Evolutionary conservation across 495 filamentous ascomycete species (phyloP).

Genomic region (Astrothelium macrocarpum): DNA sequence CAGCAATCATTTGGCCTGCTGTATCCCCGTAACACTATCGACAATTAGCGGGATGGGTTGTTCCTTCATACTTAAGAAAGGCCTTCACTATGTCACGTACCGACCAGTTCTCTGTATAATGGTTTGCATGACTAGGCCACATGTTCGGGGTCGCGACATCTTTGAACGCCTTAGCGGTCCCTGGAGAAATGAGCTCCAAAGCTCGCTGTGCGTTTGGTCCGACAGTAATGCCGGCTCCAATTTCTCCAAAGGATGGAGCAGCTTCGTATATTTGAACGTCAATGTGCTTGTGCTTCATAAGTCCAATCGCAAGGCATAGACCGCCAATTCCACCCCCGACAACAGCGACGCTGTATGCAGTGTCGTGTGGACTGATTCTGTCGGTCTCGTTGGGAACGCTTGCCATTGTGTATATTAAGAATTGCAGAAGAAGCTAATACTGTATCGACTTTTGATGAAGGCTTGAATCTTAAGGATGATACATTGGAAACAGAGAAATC

Average conservation of each 20-base stretch:
- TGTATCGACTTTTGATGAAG: neutral
- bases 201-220: slow-evolving; percentile 18
- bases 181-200: slow-evolving; percentile 24
- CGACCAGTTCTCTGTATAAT: neutral
- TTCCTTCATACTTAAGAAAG: neutral
- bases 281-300: slow-evolving; percentile 20
- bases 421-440: neutral
- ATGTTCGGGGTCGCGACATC: neutral
- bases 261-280: slow-evolving; percentile 6
- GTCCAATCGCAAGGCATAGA: slow-evolving; percentile 25
- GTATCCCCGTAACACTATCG: neutral
- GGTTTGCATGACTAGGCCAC: neutral
- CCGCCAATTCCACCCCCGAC: slow-evolving; percentile 27
- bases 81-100: neutral
- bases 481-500: neutral
- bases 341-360: slow-evolving; percentile 5
- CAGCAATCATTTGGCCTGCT: neutral
- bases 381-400: neutral
- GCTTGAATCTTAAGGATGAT: neutral
- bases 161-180: neutral
- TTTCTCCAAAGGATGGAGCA: slow-evolving; percentile 1
- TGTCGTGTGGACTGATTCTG: neutral
- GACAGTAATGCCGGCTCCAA: slow-evolving; percentile 29
- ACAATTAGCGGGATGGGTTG: neutral
- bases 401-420: neutral